Evolutionary conservation across 2,329 filamentous ascomycete species (phyloP), one percentile per base, ranked within the genome.

Genomic region (Verticillium isaacii): DNA sequence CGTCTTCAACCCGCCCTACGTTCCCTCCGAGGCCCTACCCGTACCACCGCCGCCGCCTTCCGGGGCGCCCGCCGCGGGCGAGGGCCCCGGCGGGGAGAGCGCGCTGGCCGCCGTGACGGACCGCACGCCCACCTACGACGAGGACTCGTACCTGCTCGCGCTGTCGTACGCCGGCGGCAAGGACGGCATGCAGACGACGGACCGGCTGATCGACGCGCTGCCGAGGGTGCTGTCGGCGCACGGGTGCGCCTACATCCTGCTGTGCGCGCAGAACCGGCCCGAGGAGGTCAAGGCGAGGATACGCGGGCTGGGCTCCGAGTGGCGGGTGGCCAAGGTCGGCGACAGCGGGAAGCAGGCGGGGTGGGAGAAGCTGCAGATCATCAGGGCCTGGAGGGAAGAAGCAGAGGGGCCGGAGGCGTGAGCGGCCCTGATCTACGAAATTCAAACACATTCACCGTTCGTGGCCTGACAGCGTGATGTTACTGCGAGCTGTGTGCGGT

Each of bases 1-100:
- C 65, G 84, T 99, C 32, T 99, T 98, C 82, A 99, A 99, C 72
- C 95, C 95, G 60, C 95, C 95, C 0, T 99, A 99, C 73, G 95
- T 99, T 15, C 95, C 95, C 2, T 96, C 93, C 2, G 83, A 89
- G 32, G 85, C 87, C 50, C 77, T 96, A 63, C 93, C 94, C 1
- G 73, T 76, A 29, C 75, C 84, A 39, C 82, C 71, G 23, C 54
- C 54, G 15, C 25, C 29, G 1, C 5, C 29, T 29, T 29, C 29
- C 29, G 29, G 29, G 29, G 29, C 29, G 29, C 5, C 29, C 29
- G 29, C 25, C 14, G 19, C 54, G 5, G 45, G 12, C 45, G 45
- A 19, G 1, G 19, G 19, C 9, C 11, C 45, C 8, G 45, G 11
- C 19, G 45, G 19, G 8, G 45, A 25, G 15, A n/a, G 39, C 19